Conservation (phyloP, 768 basidiomycete genomes). For the Thelephora ganbajun region DNA sequence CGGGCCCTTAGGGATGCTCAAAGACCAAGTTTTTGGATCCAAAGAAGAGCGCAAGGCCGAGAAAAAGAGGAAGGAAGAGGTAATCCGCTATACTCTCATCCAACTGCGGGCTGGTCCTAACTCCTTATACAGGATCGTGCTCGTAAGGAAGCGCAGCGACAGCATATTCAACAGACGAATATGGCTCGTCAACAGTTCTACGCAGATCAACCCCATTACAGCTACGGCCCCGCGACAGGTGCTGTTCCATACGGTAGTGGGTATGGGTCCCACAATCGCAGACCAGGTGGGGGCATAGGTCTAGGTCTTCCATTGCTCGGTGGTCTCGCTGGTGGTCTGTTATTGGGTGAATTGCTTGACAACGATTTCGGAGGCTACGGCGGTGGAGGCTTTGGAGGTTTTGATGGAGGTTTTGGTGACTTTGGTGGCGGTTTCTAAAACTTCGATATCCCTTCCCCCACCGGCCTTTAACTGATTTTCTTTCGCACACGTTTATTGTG, state of each 20-base stretch:
- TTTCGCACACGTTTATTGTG: no score
- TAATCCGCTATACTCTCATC: background rate
- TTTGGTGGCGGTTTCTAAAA: conserved; percentile 7
- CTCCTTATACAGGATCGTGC: background rate
- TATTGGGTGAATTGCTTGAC: conserved; percentile 16
- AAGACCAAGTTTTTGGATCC: conserved; percentile 49
- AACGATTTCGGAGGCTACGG: conserved; percentile 1
- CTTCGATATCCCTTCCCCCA: background rate
- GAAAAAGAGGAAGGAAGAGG: conserved; percentile 15
- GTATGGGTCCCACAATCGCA: conserved; percentile 4
- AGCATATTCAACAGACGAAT: background rate
- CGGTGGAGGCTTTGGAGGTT: conserved; percentile 7
- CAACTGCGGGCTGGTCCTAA: no score
- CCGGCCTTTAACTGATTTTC: background rate
- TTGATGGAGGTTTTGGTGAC: conserved; percentile 9
- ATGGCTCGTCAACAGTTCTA: background rate
- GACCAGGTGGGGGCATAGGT: conserved; percentile 17
- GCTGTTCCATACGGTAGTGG: conserved; percentile 2
- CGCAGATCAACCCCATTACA: background rate
- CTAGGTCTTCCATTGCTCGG: conserved; percentile 19
- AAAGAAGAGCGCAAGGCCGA: conserved; percentile 47
- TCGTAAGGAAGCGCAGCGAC: background rate
- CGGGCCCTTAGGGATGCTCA: conserved; percentile 45
- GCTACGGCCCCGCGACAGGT: background rate
- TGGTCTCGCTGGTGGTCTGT: conserved; percentile 22